Base-by-base conservation (phyloP, 495 filamentous ascomycete species). In the Tuber aestivum region DNA sequence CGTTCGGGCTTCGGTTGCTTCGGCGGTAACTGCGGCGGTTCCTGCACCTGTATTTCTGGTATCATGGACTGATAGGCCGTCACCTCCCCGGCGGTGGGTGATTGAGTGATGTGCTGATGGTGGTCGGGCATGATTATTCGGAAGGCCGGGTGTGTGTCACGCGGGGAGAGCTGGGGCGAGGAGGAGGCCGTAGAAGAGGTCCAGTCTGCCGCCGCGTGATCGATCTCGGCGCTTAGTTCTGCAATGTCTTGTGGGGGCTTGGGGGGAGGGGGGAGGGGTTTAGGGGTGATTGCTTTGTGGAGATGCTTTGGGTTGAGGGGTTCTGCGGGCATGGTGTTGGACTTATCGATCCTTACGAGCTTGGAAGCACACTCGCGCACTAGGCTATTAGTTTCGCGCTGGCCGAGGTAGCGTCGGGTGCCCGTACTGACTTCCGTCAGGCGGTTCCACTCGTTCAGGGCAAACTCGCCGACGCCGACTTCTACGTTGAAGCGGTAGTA, bases 401-500 rank as follows among this genome's bases (percentile, higher is more conserved):
- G 90, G 9, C 85, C 84, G n/a, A 98, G 88, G 82, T 98, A 99
- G 73, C 89, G 89, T 65, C 92, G 88, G 0, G 95, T 98, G 82
- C 91, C 93, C 48, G 93, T 97, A 84, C 91, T 94, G 84, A 99
- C 97, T 65, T 98, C 95, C 44, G 92, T 91, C 21, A 99, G 86
- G 7, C 95, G 90, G 82, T 93, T 90, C 95, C 95, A 99, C 82
- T 98, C 95, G 83, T 98, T 98, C 93, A 99, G 97, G 70, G 93
- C 95, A 83, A 97, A 97, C 82, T 99, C 96, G 65, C 95, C 95
- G 37, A 99, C 96, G 0, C 95, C 96, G 8, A 97, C 92, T 81
- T 98, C 95, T 38, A 97, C 95, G 77, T 99, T 99, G 40, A 97
- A 87, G n/a, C 95, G 92, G 84, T 94, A 97, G 87, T 99, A 99